Base-by-base conservation (phyloP, 2,329 filamentous ascomycete genomes). In the Tothia fuscella region DNA sequence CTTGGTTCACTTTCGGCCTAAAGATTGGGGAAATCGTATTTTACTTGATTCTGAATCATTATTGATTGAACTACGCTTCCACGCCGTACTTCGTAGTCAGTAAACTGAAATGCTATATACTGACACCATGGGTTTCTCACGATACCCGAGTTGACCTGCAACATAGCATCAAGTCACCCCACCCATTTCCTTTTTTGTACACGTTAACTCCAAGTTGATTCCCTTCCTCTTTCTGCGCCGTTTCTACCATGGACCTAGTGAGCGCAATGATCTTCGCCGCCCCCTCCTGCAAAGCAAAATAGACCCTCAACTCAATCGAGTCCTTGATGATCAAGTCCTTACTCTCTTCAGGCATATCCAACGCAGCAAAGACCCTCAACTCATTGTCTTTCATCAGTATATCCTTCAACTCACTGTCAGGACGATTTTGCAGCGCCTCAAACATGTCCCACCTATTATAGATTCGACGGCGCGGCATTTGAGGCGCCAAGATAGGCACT, bases 281-380 rank as follows among this genome's bases (percentile, higher is more conserved):
- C 9, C 6, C 25, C 21, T 34, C 4, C 20, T 32, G 3, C 9
- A 41, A 20, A 6, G 2, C 20, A 5, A 41, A 41, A 13, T 34
- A 34, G 14, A 22, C 16, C 5, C 38, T 22, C 29, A 34, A 16
- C 17, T n/a, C 29, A 12, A n/a, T 21, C 17, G 19, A 41, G 1
- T 34, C 20, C n/a, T 26, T 19, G n/a, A 34, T 34, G 1, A 30
- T 17, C 19, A 41, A 26, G 7, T 41, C 19, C 21, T 26, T 19
- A 9, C 14, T 26, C n/a, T 41, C 38, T 4, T 30, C 28, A 6
- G 38, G 38, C 20, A 41, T 19, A 12, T 41, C 38, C 12, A 41
- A 31, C 6, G 38, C 29, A 24, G 38, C 38, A 9, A 33, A 22
- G 3, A 24, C 22, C 12, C 38, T 32, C 38, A 31, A 14, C 38